These are phyloP conservation scores for Eucalyptus guilfoylei DNA, from an alignment of 345 rosid species.

Conservation along the genomic window DNA sequence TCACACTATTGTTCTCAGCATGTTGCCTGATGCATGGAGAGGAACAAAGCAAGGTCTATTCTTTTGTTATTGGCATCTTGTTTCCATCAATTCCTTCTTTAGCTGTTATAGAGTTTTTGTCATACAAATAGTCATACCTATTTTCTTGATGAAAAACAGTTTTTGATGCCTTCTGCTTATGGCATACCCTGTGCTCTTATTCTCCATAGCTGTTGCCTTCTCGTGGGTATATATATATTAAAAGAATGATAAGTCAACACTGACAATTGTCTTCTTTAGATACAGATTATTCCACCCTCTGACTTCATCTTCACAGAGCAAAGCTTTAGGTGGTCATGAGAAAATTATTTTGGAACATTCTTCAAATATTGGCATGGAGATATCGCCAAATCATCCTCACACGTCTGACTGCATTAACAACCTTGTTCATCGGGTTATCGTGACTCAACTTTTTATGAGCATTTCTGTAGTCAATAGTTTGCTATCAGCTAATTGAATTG, in stretches of 20 bases:
- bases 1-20: neutral
- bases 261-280: neutral
- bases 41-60: neutral
- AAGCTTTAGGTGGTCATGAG: neutral
- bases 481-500: neutral
- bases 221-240: neutral
- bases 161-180: neutral
- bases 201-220: too few species aligned
- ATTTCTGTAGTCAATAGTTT: neutral
- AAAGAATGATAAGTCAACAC: neutral
- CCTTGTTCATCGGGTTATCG: neutral
- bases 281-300: neutral
- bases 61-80: neutral
- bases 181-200: neutral
- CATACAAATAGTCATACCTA: neutral
- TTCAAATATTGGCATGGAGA: neutral
- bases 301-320: neutral
- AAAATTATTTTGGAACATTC: neutral
- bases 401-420: neutral
- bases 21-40: neutral
- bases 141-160: neutral
- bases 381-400: neutral
- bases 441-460: neutral
- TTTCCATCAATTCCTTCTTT: neutral
- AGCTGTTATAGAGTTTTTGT: neutral